Base-by-base conservation (phyloP, 1,284 basidiomycete species). In the Microbotryum violaceum region DNA sequence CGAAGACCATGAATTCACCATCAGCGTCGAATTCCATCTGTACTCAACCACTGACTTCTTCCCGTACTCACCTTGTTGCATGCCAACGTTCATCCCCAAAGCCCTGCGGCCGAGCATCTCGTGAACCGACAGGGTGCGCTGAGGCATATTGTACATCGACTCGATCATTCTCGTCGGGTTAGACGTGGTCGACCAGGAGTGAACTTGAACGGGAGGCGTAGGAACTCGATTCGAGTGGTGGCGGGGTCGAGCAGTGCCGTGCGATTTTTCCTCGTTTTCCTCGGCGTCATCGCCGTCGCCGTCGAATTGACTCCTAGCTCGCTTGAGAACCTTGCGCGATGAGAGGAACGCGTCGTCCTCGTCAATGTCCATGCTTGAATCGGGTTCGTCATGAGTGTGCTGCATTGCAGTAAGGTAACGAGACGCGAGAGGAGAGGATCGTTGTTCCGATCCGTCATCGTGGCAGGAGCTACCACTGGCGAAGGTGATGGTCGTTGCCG, bases 61-160 rank as follows among this genome's bases (percentile, higher is more conserved):
- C 49, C 14, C 37, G 10, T 9, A 60, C 64, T 55, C 45, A 66
- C 66, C 3, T 21, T 62, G 64, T 3, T 23, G 23, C 4, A 21
- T 18, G 2, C 52, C 47, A 1, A 59, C 49, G 1, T 23, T 23
- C 16, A 60, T 50, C 2, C 67, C 67, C 27, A 66, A 23, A 20
- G 60, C 64, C 23, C 67, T 37, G 12, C 58, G 31, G n/a, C 57
- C 47, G 44, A 61, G 21, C 50, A 48, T 49, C 27, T 56, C 56
- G 42, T 56, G 58, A 16, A 48, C 60, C 62, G 64, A 54, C 44
- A 61, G 51, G 52, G 64, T 64, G 45, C 14, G 6, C 9, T 62
- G 60, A 0, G 58, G 44, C 6, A 14, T 5, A 4, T 20, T 49
- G 27, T 31, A 60, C 1, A 51, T 52, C 29, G 57, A 48, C 25